Percentiles rank a stretch among this genome's conserved stretches.
phyloP scores from a whole-genome alignment of 1,284 basidiomycete genomes.

The Athelia sp. region DNA sequence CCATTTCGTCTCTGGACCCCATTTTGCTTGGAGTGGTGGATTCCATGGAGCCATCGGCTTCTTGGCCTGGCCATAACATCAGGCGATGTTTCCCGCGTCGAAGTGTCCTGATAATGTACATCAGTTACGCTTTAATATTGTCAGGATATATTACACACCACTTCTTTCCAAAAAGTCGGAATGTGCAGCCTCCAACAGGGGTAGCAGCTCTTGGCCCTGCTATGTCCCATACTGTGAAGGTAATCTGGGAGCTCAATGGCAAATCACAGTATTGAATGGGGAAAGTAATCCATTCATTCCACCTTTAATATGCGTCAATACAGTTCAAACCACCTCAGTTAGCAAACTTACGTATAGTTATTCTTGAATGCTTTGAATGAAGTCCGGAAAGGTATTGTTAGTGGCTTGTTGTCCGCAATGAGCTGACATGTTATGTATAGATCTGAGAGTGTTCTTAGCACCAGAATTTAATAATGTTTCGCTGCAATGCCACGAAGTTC shows the following conservation, averaged over 20 bases:
- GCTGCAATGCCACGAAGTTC: constrained; percentile 20
- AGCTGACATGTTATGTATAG: constrained; percentile 91
- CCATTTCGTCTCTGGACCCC: constrained; percentile 84
- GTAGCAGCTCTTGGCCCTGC: constrained; percentile 69
- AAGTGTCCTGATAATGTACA: constrained; percentile 63
- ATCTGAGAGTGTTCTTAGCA: constrained; percentile 74
- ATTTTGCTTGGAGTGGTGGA: constrained; percentile 85
- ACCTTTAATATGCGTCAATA: constrained; percentile 43
- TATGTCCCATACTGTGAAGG: constrained; percentile 95
- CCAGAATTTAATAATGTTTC: constrained; percentile 19
- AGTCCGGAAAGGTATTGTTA: constrained; percentile 88
- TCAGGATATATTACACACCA: constrained; percentile 46
- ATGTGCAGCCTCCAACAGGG: constrained; percentile 87
- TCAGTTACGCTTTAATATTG: too few species aligned
- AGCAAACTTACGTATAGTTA: constrained; percentile 60
- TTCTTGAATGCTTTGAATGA: constrained; percentile 90
- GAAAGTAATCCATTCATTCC: constrained; percentile 93
- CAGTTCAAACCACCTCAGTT: constrained; percentile 1
- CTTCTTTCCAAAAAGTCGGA: constrained; percentile 88
- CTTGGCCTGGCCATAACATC: constrained; percentile 75
- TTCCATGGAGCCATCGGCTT: constrained; percentile 83
- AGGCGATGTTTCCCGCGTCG: constrained; percentile 89
- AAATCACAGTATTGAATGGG: constrained; percentile 91
- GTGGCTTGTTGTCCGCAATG: constrained; percentile 87
- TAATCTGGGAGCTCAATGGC: constrained; percentile 82